These are phyloP conservation scores for Brettanomyces custersianus DNA, from an alignment of 805 yeast genomes.

Conservation along the genomic window DNA sequence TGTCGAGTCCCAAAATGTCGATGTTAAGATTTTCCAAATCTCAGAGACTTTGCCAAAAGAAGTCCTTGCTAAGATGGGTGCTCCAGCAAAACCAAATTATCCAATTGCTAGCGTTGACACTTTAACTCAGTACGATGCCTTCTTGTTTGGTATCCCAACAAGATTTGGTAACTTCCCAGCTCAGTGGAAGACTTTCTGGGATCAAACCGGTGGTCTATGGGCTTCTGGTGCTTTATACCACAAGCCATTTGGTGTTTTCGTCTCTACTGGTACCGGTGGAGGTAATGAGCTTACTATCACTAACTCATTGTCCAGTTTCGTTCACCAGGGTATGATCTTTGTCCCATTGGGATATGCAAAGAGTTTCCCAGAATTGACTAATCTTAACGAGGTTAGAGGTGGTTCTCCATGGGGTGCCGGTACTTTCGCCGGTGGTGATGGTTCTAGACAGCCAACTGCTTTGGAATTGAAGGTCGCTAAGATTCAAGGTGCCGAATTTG, in stretches of 20 bases:
- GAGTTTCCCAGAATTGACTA: conserved; percentile 45
- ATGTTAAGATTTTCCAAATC: conserved; percentile 67
- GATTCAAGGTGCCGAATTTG: conserved; percentile 62
- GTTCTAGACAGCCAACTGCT: conserved; percentile 57
- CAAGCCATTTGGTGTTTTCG: conserved; percentile 66
- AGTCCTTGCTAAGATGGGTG: conserved; percentile 53
- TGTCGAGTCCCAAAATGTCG: conserved; percentile 58
- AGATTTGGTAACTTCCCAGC: conserved; percentile 70
- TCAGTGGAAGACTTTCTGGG: conserved; percentile 73
- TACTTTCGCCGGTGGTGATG: conserved; percentile 65
- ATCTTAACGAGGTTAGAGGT: conserved; percentile 65
- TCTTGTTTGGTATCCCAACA: conserved; percentile 73
- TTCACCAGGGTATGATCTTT: conserved; percentile 69
- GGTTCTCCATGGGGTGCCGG: conserved; percentile 90
- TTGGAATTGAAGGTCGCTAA: conserved; percentile 58
- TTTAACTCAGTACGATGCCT: conserved; percentile 59
- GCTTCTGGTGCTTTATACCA: conserved; percentile 59
- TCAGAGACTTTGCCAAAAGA: conserved; percentile 68
- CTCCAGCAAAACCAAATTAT: conserved; percentile 48
- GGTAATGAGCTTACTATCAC: conserved; percentile 69
- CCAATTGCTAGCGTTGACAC: conserved; percentile 53
- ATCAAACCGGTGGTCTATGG: conserved; percentile 70
- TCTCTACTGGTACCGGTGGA: conserved; percentile 64
- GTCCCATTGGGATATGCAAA: conserved; percentile 70
- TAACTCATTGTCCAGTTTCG: conserved; percentile 47